These are phyloP conservation scores for Polytrichum formosum DNA, from an alignment of 225 moss, liverwort and hornwort genomes.

Conservation along the genomic window DNA sequence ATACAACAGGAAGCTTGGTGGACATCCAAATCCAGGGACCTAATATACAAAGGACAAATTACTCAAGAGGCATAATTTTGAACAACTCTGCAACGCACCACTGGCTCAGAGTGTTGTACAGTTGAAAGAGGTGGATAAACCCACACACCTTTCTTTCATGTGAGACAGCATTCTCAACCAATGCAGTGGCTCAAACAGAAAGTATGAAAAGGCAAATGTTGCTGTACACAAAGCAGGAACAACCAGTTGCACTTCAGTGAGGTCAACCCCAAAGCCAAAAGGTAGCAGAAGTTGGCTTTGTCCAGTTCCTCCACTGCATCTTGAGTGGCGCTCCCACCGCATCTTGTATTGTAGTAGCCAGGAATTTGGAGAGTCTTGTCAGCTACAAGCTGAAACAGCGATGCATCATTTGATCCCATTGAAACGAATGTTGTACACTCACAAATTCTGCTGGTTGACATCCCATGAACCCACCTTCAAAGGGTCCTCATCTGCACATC, in stretches of 20 bases:
- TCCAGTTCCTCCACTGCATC: no score
- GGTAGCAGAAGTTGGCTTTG: constrained; percentile 1
- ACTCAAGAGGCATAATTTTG: background rate
- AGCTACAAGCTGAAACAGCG: background rate
- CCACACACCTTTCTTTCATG: constrained; percentile 21
- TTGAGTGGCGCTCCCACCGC: constrained; percentile 8
- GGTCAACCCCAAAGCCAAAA: constrained; percentile 3
- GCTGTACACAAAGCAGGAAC: constrained; percentile 31
- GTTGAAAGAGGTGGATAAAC: constrained; percentile 17
- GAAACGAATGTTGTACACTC: background rate
- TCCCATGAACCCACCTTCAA: background rate
- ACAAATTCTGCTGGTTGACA: background rate
- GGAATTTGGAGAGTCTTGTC: constrained; percentile 9
- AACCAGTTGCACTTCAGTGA: constrained; percentile 16
- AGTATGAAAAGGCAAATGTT: constrained; percentile 20
- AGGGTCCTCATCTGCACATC: background rate
- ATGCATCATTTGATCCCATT: background rate
- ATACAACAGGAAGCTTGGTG: background rate
- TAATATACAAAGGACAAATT: background rate
- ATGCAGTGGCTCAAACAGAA: constrained; percentile 24
- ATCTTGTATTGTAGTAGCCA: background rate
- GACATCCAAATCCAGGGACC: background rate
- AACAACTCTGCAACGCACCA: constrained; percentile 27
- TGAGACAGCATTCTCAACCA: constrained; percentile 21
- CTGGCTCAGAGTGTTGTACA: constrained; percentile 36